Conservation (phyloP, 2,329 filamentous ascomycete species). For the Diplodia mutila region DNA sequence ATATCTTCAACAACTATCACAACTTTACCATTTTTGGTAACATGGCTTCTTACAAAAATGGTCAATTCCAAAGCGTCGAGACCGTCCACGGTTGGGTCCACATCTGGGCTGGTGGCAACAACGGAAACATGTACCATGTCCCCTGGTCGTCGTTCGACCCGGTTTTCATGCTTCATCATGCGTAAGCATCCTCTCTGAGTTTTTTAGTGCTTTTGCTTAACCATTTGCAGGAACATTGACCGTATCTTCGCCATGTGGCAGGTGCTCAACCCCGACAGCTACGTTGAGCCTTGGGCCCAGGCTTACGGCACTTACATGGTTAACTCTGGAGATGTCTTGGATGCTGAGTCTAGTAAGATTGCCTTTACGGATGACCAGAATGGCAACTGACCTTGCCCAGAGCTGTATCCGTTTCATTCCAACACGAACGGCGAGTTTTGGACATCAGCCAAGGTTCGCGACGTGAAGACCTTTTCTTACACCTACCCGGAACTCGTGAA, state of each 20-base stretch:
- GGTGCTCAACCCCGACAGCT: constrained; percentile 68
- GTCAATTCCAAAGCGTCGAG: constrained; percentile 62
- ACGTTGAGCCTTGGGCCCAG: constrained; percentile 60
- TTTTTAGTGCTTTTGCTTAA: not conserved
- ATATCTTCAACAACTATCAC: constrained; percentile 68
- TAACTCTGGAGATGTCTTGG: constrained; percentile 57
- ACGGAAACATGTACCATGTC: constrained; percentile 62
- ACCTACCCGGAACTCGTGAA: constrained; percentile 69
- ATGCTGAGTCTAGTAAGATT: constrained; percentile 54
- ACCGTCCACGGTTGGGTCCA: constrained; percentile 54
- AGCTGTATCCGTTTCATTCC: constrained; percentile 70
- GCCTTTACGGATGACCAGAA: not conserved
- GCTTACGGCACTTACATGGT: constrained; percentile 65
- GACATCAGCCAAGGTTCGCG: constrained; percentile 66
- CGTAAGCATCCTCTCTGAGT: constrained; percentile 35
- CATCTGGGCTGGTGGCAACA: constrained; percentile 58
- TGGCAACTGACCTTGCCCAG: constrained; percentile 28
- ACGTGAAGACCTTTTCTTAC: constrained; percentile 69
- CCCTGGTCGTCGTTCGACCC: constrained; percentile 80
- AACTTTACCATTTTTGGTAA: constrained; percentile 73
- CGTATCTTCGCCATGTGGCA: constrained; percentile 79
- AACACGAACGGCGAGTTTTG: constrained; percentile 65
- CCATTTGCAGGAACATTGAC: constrained; percentile 64
- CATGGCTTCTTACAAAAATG: constrained; percentile 53
- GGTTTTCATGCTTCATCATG: constrained; percentile 76